A percentile compares a stretch with the other conserved stretches of the same genome.
phyloP scores from a whole-genome alignment of 2,329 filamentous ascomycete species.

The Claviceps paspali region DNA sequence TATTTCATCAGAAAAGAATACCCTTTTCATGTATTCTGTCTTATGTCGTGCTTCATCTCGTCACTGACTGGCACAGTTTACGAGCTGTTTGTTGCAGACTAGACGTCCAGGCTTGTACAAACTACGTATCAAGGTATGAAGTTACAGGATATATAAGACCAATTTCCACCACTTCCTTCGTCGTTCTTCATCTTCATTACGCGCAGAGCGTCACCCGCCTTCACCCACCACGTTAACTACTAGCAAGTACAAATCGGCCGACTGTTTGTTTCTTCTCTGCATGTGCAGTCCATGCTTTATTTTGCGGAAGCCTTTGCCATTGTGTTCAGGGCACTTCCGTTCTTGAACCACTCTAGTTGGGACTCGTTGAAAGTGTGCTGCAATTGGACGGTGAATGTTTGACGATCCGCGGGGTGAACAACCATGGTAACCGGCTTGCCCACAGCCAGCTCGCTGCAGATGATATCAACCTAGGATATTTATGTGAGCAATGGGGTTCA shows the following conservation, averaged over 20 bases:
- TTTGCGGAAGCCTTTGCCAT: slow-evolving; percentile 60
- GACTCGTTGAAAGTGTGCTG: slow-evolving; percentile 95
- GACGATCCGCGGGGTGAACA: slow-evolving; percentile 81
- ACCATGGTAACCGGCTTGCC: slow-evolving; percentile 85
- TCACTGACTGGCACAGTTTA: too few relatives aligned
- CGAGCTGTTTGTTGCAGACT: too few relatives aligned
- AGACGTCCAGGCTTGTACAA: slow-evolving; percentile 2
- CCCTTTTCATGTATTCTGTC: too few relatives aligned
- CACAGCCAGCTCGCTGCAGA: slow-evolving; percentile 77
- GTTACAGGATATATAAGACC: neutral
- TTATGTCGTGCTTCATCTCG: too few relatives aligned
- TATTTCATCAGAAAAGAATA: too few relatives aligned
- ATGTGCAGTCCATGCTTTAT: slow-evolving; percentile 10
- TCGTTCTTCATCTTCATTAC: neutral
- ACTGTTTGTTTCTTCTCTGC: neutral
- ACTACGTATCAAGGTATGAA: neutral
- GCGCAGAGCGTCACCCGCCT: neutral
- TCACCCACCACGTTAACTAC: too few relatives aligned
- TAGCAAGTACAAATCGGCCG: too few relatives aligned
- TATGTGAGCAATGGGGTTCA: neutral
- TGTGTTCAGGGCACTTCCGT: slow-evolving; percentile 92
- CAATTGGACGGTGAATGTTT: slow-evolving; percentile 68
- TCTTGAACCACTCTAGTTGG: slow-evolving; percentile 99
- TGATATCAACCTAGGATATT: slow-evolving; percentile 54
- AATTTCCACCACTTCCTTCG: neutral